Base-by-base conservation (phyloP, 1,284 basidiomycete species). In the Cystobasidiaceae sp. region DNA sequence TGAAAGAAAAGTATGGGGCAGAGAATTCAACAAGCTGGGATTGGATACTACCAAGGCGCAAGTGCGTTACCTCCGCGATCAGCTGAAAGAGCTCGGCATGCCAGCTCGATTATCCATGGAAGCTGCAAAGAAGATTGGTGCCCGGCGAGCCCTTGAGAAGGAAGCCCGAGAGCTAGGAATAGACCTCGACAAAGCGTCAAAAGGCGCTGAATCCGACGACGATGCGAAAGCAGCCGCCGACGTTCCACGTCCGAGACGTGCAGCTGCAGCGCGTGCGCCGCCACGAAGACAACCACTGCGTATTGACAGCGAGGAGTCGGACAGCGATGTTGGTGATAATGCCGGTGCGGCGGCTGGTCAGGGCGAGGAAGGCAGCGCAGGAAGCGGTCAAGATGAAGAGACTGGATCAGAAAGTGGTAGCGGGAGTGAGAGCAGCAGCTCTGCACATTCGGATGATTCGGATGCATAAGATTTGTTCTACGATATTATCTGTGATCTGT, bases 61-160 rank as follows among this genome's bases (percentile, higher is more conserved):
- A 41, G 46, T 55, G 7, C 46, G 48, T 4, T 64, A 49, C 17
- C 45, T 64, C 15, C 51, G 52, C n/a, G 27, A 56, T 4, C 33
- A 54, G 39, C 33, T 64, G 27, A 55, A 64, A 28, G 52, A 64
- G 21, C 33, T 64, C 5, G 61, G 61, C 3, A 64, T 64, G 61
- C 48, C 61, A 23, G 27, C 49, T 23, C 39, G 61, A 25, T 45
- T 64, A 43, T 64, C 61, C 0, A 51, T 64, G 32, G 51, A 64
- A 41, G 61, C 61, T 25, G 61, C 61, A 8, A 64, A 64, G 51
- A 46, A 48, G 34, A 64, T 64, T 21, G 61, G 61, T n/a, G 61
- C 39, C 25, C 32, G 34, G 45, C 37, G 61, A 17, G 51, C 61
- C 33, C 37, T 64, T 39, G 61, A 64, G 28, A 64, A 64, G 23